These are phyloP conservation scores for Fusarium ramigenum DNA, from an alignment of 2,329 filamentous ascomycete genomes.

Conservation along the genomic window DNA sequence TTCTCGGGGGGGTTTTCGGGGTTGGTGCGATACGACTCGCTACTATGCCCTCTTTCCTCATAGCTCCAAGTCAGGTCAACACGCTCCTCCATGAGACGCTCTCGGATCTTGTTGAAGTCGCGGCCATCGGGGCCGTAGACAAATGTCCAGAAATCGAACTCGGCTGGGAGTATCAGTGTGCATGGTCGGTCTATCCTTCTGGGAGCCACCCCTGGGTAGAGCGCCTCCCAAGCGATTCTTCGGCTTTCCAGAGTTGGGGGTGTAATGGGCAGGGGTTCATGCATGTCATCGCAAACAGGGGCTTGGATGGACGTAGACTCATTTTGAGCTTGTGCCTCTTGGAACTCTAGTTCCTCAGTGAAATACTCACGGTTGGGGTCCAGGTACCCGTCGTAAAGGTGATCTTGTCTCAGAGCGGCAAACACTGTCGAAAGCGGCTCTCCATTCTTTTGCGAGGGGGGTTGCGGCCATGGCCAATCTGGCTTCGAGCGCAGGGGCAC, in stretches of 20 bases:
- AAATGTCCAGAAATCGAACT: not conserved
- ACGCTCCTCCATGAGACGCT: not conserved
- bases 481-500: accelerated
- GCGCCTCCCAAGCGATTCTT: not conserved
- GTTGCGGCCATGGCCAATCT: not conserved
- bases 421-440: not conserved
- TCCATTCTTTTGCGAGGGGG: too few species aligned
- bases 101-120: not conserved
- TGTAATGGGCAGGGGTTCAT: not conserved
- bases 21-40: too few species aligned
- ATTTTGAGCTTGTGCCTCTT: not conserved
- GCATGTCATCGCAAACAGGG: not conserved
- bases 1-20: too few species aligned
- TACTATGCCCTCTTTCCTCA: too few species aligned
- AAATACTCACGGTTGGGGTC: not conserved
- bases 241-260: too few species aligned
- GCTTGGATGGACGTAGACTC: not conserved
- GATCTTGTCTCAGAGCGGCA: not conserved
- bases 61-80: not conserved
- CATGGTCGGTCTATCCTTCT: not conserved
- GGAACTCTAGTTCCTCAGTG: not conserved
- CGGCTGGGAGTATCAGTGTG: accelerated
- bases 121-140: not conserved
- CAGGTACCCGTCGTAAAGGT: not conserved
- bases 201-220: not conserved